A percentile compares a stretch with the other conserved stretches of the same genome.
Evolutionary conservation across 2,329 filamentous ascomycete genomes (phyloP).

Genomic region (Cucurbitaria berberidis): DNA sequence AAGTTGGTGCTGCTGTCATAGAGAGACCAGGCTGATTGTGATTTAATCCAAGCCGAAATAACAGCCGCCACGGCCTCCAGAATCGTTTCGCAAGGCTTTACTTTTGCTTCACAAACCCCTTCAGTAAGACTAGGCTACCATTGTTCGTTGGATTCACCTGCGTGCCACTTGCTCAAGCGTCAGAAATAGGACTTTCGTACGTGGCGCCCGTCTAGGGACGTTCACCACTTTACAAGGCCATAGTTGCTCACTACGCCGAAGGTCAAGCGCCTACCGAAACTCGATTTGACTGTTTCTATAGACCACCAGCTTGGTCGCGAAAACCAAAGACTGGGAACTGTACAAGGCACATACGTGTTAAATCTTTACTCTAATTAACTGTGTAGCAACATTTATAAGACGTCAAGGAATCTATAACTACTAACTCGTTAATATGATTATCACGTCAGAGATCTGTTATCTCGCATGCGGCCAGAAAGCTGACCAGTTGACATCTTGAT

Average conservation of each 20-base stretch:
- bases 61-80: slow-evolving; percentile 18
- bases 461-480: too few relatives aligned
- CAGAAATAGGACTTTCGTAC: background rate
- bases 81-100: background rate
- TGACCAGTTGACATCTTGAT: too few relatives aligned
- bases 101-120: background rate
- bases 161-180: background rate
- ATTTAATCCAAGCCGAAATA: slow-evolving; percentile 23
- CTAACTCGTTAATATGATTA: too few relatives aligned
- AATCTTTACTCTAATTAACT: too few relatives aligned
- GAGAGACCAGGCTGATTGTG: slow-evolving; percentile 10
- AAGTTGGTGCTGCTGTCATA: slow-evolving; percentile 23
- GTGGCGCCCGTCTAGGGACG: background rate
- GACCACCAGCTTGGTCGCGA: slow-evolving; percentile 17
- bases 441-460: too few relatives aligned
- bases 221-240: too few relatives aligned
- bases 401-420: too few relatives aligned
- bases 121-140: background rate
- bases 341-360: slow-evolving; percentile 22
- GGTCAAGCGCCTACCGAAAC: background rate
- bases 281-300: slow-evolving; percentile 4
- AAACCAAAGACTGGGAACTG: slow-evolving; percentile 30
- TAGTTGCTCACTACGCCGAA: too few relatives aligned
- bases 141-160: background rate
- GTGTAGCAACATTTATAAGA: too few relatives aligned